These are phyloP conservation scores for Lipomyces yamadae DNA, from an alignment of 805 yeast species.

Conservation along the genomic window DNA sequence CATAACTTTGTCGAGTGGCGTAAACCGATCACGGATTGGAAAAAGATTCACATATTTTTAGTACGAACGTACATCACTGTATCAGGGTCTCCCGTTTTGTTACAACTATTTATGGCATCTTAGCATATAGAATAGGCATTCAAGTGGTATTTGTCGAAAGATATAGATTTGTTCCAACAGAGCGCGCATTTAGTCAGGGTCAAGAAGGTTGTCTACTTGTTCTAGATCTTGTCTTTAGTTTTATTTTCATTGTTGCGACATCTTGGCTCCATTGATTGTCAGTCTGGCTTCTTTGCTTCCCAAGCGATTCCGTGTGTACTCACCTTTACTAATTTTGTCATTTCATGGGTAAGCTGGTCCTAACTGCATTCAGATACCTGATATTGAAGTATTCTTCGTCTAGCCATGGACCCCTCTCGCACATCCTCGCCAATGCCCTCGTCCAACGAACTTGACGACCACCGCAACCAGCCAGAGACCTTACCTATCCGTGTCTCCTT, in stretches of 20 bases:
- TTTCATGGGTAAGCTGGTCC: not conserved
- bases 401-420: constrained; percentile 34
- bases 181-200: not conserved
- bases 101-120: not conserved
- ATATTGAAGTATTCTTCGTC: not conserved
- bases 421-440: constrained; percentile 26
- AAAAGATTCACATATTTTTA: not conserved
- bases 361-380: not conserved
- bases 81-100: not conserved
- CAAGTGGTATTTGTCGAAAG: not conserved
- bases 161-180: not conserved
- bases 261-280: constrained; percentile 8
- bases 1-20: constrained; percentile 34
- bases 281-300: constrained; percentile 28
- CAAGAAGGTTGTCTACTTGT: not conserved
- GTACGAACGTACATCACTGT: not conserved
- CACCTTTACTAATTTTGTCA: constrained; percentile 18
- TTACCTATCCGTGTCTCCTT: constrained; percentile 45
- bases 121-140: not conserved
- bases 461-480: constrained; percentile 55
- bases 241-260: not conserved
- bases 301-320: constrained; percentile 17
- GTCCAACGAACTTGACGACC: constrained; percentile 51
- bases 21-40: too few species aligned
- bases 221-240: not conserved